Percentiles rank a stretch among this genome's conserved stretches.
Evolutionary conservation across 2,329 filamentous ascomycete species (phyloP).

Genomic region (Zymoseptoria brevis): DNA sequence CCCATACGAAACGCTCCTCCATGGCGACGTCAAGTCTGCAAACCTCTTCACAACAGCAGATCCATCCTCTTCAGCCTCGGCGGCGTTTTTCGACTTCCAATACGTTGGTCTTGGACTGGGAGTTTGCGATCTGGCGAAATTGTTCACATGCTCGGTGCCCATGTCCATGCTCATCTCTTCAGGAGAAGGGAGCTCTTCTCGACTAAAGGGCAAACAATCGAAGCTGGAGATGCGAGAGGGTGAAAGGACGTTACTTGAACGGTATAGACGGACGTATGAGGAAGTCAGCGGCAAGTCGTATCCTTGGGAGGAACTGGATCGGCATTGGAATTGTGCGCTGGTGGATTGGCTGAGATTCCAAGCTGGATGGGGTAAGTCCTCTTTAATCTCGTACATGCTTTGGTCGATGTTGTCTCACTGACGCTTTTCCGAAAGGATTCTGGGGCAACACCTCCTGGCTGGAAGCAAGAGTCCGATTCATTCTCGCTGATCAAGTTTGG

Average conservation of each 20-base stretch:
- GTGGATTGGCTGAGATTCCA: slow-evolving; percentile 56
- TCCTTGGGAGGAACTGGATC: slow-evolving; percentile 45
- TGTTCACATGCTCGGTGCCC: slow-evolving; percentile 60
- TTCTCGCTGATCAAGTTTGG: slow-evolving; percentile 15
- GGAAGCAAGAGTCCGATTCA: slow-evolving; percentile 14
- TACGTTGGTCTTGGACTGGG: slow-evolving; percentile 58
- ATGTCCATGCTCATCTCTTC: slow-evolving; percentile 41
- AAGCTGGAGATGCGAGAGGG: slow-evolving; percentile 43
- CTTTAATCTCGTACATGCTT: too few relatives aligned
- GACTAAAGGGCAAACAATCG: background rate
- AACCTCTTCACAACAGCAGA: slow-evolving; percentile 53
- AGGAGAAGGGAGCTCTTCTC: background rate
- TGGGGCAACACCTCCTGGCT: slow-evolving; percentile 24
- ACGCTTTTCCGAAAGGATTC: slow-evolving; percentile 4
- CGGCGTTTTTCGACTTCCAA: slow-evolving; percentile 63
- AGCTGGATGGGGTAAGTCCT: slow-evolving; percentile 23
- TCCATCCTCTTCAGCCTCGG: slow-evolving; percentile 35
- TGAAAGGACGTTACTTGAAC: slow-evolving; percentile 45
- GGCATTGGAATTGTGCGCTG: slow-evolving; percentile 59
- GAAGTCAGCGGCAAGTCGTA: slow-evolving; percentile 36
- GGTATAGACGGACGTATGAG: slow-evolving; percentile 41
- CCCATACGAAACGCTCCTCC: slow-evolving; percentile 49
- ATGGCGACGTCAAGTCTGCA: slow-evolving; percentile 63
- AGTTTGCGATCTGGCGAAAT: slow-evolving; percentile 58
- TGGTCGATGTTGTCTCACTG: background rate